Percentiles rank a stretch among this genome's conserved stretches.
Evolutionary conservation across 495 filamentous ascomycete species (phyloP).

Genomic region (Hyphodiscus hymeniophilus): DNA sequence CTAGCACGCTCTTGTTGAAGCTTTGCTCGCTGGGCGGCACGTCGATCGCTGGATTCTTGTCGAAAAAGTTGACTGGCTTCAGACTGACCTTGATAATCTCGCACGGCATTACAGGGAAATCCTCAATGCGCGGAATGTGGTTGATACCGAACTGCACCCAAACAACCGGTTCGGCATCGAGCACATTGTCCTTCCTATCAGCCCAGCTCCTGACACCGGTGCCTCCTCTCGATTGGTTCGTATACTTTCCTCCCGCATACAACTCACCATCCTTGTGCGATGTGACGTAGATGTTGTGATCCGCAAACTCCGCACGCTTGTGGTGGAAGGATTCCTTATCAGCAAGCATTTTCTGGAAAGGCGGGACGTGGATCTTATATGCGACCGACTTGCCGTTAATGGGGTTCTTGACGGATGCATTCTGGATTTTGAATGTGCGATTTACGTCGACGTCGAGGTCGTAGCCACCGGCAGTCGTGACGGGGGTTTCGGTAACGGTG

Average conservation of each 20-base stretch:
- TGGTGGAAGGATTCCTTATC: slow-evolving; percentile 59
- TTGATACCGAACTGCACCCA: slow-evolving; percentile 58
- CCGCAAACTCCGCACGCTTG: slow-evolving; percentile 73
- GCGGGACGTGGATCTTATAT: slow-evolving; percentile 68
- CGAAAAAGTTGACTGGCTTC: slow-evolving; percentile 71
- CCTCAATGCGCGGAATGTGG: slow-evolving; percentile 50
- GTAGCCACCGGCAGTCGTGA: slow-evolving; percentile 52
- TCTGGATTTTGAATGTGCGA: slow-evolving; percentile 76
- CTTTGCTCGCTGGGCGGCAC: slow-evolving; percentile 52
- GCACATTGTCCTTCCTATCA: slow-evolving; percentile 38
- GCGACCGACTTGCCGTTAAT: slow-evolving; percentile 69
- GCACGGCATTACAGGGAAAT: slow-evolving; percentile 63
- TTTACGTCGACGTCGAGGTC: slow-evolving; percentile 55
- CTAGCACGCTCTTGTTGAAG: slow-evolving; percentile 38
- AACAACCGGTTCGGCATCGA: slow-evolving; percentile 47
- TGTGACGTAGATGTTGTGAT: slow-evolving; percentile 75
- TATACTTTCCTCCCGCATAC: slow-evolving; percentile 78
- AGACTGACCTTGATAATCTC: slow-evolving; percentile 54
- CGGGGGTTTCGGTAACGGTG: slow-evolving; percentile 49
- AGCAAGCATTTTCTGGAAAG: slow-evolving; percentile 76
- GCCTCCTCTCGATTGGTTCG: slow-evolving; percentile 70
- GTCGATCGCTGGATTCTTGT: slow-evolving; percentile 67
- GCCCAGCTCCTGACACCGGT: slow-evolving; percentile 49
- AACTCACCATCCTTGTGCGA: slow-evolving; percentile 70
- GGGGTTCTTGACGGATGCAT: slow-evolving; percentile 53